Evolutionary conservation across 2,329 filamentous ascomycete genomes (phyloP), one percentile per base, ranked within the genome.

Genomic region (Raffaelea ambrosiae): DNA sequence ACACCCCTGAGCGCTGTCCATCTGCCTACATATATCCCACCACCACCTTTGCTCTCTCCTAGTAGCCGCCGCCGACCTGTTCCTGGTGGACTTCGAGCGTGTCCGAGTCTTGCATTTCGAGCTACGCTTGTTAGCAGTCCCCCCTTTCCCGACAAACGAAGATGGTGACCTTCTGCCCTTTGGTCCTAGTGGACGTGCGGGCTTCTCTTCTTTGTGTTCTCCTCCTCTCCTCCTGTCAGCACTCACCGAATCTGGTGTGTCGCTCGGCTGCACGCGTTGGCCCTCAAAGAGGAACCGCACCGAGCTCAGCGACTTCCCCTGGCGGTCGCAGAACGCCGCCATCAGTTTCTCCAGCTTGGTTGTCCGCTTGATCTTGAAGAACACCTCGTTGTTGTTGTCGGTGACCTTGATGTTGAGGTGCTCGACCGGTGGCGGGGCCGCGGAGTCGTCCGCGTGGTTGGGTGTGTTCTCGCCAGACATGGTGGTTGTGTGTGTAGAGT

Each of bases 361-460:
- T 20, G 85, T 89, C 35, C 90, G 81, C 83, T 98, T 98, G 73
- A 98, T 98, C 76, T 98, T 98, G 76, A 98, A 98, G 68, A 97
- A 98, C 59, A 98, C 91, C 65, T 98, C 93, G 66, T 98, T 98
- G 73, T 96, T 96, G 72, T 95, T 96, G 60, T 98, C 93, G 0
- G 93, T 97, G 14, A 98, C 93, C 67, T 98, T 98, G 72, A 98
- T 97, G 71, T 98, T 98, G 5, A 98, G 75, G 67, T 98, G 93
- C 70, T 97, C 91, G 18, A 44, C 43, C 8, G 52, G 44, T 18
- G 48, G 26, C 48, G 73, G 70, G 21, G 72, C 65, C 53, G 65
- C 64, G 46, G 61, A 39, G 31, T 42, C 42, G 9, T 45, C 48
- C 18, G 42, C 44, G 35, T 48, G 39, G 43, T 51, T 52, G 13